A percentile compares a stretch with the other conserved stretches of the same genome.
phyloP scores from a whole-genome alignment of 2,329 filamentous ascomycete species.

The Colletotrichum australisinense region DNA sequence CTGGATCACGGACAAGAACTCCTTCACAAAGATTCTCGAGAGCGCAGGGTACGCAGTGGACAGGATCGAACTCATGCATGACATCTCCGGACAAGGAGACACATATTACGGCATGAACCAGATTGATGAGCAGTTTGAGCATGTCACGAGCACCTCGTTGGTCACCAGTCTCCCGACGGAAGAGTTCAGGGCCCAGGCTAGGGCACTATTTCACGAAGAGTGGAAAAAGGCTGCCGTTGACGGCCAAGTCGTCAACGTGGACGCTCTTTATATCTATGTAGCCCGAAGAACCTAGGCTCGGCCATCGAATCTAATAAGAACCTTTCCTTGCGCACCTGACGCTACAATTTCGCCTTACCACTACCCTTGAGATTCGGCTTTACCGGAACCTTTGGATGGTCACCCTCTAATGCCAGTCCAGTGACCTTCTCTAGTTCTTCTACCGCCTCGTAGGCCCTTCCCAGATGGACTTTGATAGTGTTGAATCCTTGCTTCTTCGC shows the following conservation, averaged over 20 bases:
- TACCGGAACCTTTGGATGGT: constrained; percentile 62
- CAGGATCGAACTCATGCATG: constrained; percentile 41
- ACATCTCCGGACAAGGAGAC: constrained; percentile 39
- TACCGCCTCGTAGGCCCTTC: constrained; percentile 83
- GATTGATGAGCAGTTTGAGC: constrained; percentile 44
- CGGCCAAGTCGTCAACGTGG: constrained; percentile 42
- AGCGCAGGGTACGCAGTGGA: constrained; percentile 43
- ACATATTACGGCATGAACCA: constrained; percentile 40
- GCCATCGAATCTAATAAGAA: not conserved
- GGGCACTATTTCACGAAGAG: constrained; percentile 44
- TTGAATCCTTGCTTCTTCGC: constrained; percentile 79
- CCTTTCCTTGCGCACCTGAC: constrained; percentile 23
- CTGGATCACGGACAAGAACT: constrained; percentile 45
- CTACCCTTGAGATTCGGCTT: constrained; percentile 47
- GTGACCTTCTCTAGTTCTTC: constrained; percentile 81
- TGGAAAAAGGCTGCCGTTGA: constrained; percentile 45
- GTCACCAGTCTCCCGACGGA: constrained; percentile 36
- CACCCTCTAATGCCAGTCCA: constrained; percentile 71
- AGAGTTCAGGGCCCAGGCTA: constrained; percentile 39
- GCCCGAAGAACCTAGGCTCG: constrained; percentile 34
- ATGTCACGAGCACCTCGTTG: constrained; percentile 38
- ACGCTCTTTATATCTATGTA: constrained; percentile 46
- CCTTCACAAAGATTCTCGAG: constrained; percentile 43
- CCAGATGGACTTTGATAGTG: constrained; percentile 87
- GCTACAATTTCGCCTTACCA: constrained; percentile 58